Evolutionary conservation across 192 early-diverging fungal species (phyloP).

Genomic region (Allomyces macrogynus): DNA sequence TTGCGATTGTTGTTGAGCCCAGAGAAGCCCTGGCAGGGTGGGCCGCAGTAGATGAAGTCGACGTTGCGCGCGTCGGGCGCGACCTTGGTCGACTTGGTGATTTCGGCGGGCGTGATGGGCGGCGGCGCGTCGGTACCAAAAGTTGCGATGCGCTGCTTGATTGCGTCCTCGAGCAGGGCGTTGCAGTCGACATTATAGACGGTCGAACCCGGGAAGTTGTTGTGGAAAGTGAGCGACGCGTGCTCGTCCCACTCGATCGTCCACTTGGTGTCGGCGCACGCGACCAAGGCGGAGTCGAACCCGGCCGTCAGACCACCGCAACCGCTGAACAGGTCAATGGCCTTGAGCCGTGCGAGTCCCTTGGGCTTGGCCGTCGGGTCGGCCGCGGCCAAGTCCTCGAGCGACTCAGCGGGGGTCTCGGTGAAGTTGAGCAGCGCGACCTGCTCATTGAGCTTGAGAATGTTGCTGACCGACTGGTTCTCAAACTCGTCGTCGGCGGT

Average conservation of each 20-base stretch:
- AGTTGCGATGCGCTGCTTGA: slow-evolving; percentile 2
- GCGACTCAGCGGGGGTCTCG: neutral
- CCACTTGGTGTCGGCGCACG: slow-evolving; percentile 34
- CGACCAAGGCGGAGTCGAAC: slow-evolving; percentile 23
- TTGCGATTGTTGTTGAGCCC: slow-evolving; percentile 35
- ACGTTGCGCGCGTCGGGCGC: slow-evolving; percentile 10
- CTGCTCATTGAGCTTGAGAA: neutral
- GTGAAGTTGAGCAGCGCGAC: neutral
- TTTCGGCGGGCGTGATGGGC: too few relatives aligned
- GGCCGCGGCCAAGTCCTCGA: neutral
- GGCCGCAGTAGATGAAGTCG: slow-evolving; percentile 53
- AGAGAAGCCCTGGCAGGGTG: slow-evolving; percentile 44
- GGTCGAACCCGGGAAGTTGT: slow-evolving; percentile 36
- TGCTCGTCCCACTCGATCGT: slow-evolving; percentile 38
- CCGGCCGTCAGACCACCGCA: slow-evolving; percentile 48
- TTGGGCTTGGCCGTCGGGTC: neutral
- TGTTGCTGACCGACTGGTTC: too few relatives aligned
- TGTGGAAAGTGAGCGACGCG: slow-evolving; percentile 34
- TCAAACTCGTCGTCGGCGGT: too few relatives aligned
- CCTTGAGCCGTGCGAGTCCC: slow-evolving; percentile 11
- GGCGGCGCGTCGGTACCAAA: too few relatives aligned
- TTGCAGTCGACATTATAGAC: slow-evolving; percentile 44
- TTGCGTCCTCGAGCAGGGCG: slow-evolving; percentile 22
- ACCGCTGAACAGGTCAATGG: slow-evolving; percentile 47
- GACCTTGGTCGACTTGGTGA: too few relatives aligned